Conservation (phyloP, 1,139 yeast genomes). For the Candida sp. region DNA sequence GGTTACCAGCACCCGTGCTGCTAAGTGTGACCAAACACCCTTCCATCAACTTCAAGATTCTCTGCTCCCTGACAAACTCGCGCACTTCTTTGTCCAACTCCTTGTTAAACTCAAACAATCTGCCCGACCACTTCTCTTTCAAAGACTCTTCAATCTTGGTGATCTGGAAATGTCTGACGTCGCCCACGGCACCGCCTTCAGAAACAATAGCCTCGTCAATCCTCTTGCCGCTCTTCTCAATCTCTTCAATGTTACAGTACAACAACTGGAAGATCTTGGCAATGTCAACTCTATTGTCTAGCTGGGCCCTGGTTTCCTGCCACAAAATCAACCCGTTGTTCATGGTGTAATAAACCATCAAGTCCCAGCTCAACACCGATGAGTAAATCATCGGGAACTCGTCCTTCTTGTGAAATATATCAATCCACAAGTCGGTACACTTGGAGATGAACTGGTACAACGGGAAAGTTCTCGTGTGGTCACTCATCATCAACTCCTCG, state of each 20-base stretch:
- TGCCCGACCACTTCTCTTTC: conserved; percentile 34
- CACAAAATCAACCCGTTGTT: conserved; percentile 65
- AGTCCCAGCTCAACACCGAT: conserved; percentile 57
- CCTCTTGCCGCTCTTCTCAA: conserved; percentile 23
- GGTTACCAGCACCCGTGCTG: conserved; percentile 1
- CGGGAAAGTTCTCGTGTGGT: conserved; percentile 49
- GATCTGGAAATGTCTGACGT: conserved; percentile 62
- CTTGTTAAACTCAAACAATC: conserved; percentile 52
- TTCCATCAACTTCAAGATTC: conserved; percentile 58
- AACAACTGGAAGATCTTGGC: conserved; percentile 50
- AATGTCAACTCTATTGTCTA: conserved; percentile 47
- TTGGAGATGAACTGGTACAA: conserved; percentile 39
- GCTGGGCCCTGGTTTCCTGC: conserved; percentile 67
- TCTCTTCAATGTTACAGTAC: conserved; percentile 35
- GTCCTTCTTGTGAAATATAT: conserved; percentile 37
- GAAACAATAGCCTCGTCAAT: conserved; percentile 51
- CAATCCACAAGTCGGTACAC: conserved; percentile 43
- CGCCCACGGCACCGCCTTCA: conserved; percentile 40
- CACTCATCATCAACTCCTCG: conserved; percentile 59
- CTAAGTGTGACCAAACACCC: conserved; percentile 1
- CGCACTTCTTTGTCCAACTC: conserved; percentile 62
- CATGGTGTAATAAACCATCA: conserved; percentile 60
- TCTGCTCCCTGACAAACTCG: conserved; percentile 80
- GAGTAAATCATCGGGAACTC: conserved; percentile 43
- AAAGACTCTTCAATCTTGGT: conserved; percentile 40